Evolutionary conservation across 2,329 filamentous ascomycete species (phyloP).

Genomic region (Cladophialophora bantiana): DNA sequence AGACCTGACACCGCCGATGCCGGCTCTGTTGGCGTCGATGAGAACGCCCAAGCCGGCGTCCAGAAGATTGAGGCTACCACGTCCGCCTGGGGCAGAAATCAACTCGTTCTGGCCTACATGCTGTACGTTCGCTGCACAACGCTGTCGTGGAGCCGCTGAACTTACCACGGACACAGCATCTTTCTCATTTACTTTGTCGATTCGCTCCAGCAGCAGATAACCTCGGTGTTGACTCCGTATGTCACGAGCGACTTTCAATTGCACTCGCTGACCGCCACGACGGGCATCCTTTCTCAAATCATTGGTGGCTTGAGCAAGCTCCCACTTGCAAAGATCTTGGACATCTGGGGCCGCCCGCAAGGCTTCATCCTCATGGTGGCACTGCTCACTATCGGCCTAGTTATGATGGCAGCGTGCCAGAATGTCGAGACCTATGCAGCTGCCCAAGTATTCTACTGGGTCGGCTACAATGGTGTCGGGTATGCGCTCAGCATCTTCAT

Average conservation of each 20-base stretch:
- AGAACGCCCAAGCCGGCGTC: constrained; percentile 46
- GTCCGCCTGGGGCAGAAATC: constrained; percentile 48
- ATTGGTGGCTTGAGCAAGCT: constrained; percentile 65
- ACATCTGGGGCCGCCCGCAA: constrained; percentile 67
- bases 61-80: constrained; percentile 52
- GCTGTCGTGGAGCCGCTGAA: constrained; percentile 41
- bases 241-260: constrained; percentile 60
- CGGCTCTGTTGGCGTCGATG: constrained; percentile 38
- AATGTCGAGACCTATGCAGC: constrained; percentile 67
- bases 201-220: constrained; percentile 52
- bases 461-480: constrained; percentile 61
- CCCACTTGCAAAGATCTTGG: constrained; percentile 67
- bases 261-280: constrained; percentile 61
- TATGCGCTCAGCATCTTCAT: constrained; percentile 66
- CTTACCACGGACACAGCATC: constrained; percentile 48
- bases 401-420: constrained; percentile 67
- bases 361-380: constrained; percentile 58
- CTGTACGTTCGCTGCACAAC: neutral
- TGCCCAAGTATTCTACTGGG: constrained; percentile 65
- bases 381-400: constrained; percentile 55
- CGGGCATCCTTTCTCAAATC: constrained; percentile 61
- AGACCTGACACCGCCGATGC: neutral
- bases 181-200: constrained; percentile 56
- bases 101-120: constrained; percentile 11
- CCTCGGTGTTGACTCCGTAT: constrained; percentile 54